Evolutionary conservation across 2,329 filamentous ascomycete species (phyloP).

Genomic region (Alternaria rosae): DNA sequence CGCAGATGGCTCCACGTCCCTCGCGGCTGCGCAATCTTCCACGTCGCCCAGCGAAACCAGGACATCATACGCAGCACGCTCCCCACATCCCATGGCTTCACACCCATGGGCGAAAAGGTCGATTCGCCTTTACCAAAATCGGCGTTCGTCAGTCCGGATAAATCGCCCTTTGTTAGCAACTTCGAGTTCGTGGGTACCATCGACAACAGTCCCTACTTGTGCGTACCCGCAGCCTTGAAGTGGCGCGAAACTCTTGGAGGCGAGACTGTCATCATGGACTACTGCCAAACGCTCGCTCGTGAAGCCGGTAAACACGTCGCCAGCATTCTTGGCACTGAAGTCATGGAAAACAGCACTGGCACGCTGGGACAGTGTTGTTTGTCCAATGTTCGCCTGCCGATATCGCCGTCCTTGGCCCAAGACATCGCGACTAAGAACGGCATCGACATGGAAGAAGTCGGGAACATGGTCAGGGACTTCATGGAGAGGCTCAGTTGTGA

Average conservation of each 20-base stretch:
- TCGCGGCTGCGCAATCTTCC: conserved; percentile 79
- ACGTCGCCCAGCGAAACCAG: conserved; percentile 81
- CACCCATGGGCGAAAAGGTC: conserved; percentile 51
- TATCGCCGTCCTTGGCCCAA: conserved; percentile 55
- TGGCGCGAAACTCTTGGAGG: conserved; percentile 78
- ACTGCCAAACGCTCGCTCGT: conserved; percentile 68
- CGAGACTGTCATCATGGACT: conserved; percentile 72
- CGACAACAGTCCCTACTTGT: conserved; percentile 76
- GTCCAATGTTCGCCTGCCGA: conserved; percentile 76
- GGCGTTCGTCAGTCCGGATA: conserved; percentile 42
- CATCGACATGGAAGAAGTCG: conserved; percentile 29
- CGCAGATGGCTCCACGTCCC: conserved; percentile 80
- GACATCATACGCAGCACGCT: conserved; percentile 74
- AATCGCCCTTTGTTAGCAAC: conserved; percentile 69
- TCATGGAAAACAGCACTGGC: conserved; percentile 71
- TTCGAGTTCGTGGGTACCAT: conserved; percentile 82
- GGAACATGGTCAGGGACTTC: conserved; percentile 49
- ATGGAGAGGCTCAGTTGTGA: conserved; percentile 53
- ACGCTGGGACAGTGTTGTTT: conserved; percentile 73
- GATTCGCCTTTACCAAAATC: conserved; percentile 50
- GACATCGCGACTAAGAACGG: conserved; percentile 23
- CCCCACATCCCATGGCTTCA: conserved; percentile 82
- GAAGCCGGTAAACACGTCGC: conserved; percentile 70
- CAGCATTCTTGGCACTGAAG: conserved; percentile 69
- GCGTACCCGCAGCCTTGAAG: conserved; percentile 72